phyloP scores from a whole-genome alignment of 768 basidiomycete genomes.

The Dioszegia aurantiaca region DNA sequence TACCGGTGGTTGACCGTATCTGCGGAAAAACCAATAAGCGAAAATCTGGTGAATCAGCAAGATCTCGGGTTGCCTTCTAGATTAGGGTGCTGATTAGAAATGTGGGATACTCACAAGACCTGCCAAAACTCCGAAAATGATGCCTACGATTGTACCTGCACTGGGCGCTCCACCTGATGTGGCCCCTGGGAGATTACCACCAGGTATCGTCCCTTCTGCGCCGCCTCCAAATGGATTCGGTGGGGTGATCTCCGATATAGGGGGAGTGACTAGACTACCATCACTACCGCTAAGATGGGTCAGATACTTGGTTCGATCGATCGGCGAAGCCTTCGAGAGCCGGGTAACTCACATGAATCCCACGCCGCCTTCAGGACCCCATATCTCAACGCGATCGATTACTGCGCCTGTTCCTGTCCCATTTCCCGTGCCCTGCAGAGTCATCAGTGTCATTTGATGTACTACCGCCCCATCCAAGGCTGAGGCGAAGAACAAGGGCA shows the following conservation, averaged over 20 bases:
- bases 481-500: slow-evolving; percentile 29
- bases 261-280: not conserved
- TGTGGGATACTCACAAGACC: slow-evolving; percentile 19
- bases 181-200: slow-evolving; percentile 10
- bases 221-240: not conserved
- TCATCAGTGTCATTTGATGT: slow-evolving; percentile 26
- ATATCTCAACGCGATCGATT: slow-evolving; percentile 26
- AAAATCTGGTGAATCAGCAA: slow-evolving; percentile 15
- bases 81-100: not conserved
- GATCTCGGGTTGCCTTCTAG: too few relatives aligned
- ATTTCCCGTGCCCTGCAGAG: slow-evolving; percentile 4
- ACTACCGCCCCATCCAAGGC: slow-evolving; percentile 28
- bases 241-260: not conserved
- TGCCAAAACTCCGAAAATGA: slow-evolving; percentile 21
- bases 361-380: slow-evolving; percentile 27
- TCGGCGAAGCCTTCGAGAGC: too few relatives aligned
- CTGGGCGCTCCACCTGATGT: slow-evolving; percentile 11
- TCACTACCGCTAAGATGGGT: not conserved
- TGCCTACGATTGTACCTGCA: slow-evolving; percentile 22
- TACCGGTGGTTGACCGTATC: slow-evolving; percentile 10
- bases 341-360: slow-evolving; percentile 29
- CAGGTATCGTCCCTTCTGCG: not conserved
- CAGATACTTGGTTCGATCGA: not conserved
- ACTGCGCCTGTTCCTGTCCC: slow-evolving; percentile 26
- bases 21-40: slow-evolving; percentile 25